These are phyloP conservation scores for Periconia digitata DNA, from an alignment of 2,329 filamentous ascomycete species.

Conservation along the genomic window DNA sequence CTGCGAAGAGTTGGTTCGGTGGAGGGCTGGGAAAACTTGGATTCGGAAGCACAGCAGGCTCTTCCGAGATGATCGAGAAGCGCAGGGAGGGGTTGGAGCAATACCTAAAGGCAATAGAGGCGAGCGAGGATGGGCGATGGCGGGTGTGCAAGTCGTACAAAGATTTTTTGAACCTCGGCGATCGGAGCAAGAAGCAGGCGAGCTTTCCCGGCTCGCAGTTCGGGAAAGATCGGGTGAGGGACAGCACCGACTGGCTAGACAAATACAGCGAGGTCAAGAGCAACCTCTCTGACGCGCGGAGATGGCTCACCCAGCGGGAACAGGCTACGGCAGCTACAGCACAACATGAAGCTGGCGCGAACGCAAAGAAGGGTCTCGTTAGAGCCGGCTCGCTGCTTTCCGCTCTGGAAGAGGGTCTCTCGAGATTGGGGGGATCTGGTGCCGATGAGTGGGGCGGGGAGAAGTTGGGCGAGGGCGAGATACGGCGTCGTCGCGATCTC, in stretches of 20 bases:
- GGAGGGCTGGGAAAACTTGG: constrained; percentile 40
- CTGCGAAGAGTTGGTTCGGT: constrained; percentile 75
- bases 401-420: constrained; percentile 66
- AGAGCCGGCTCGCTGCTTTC: constrained; percentile 66
- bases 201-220: constrained; percentile 39
- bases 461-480: constrained; percentile 70
- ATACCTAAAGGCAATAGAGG: constrained; percentile 73
- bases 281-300: constrained; percentile 66
- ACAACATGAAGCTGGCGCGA: constrained; percentile 69
- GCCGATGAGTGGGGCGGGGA: constrained; percentile 47
- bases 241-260: constrained; percentile 69
- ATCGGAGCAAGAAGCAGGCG: constrained; percentile 20
- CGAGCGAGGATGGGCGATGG: constrained; percentile 74
- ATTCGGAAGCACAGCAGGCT: constrained; percentile 62
- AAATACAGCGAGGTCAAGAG: constrained; percentile 73
- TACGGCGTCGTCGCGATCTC: constrained; percentile 70
- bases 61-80: constrained; percentile 68
- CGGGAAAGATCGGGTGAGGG: constrained; percentile 48
- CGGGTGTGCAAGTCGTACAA: constrained; percentile 73
- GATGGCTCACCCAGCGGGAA: constrained; percentile 69
- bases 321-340: constrained; percentile 59
- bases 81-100: constrained; percentile 69
- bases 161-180: constrained; percentile 66
- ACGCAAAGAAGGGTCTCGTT: constrained; percentile 74
- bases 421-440: constrained; percentile 35